Percentiles rank a stretch among this genome's conserved stretches.
These are phyloP conservation scores for Ceratocystiopsis minuta DNA, from an alignment of 2,329 filamentous ascomycete genomes.

Conservation along the genomic window DNA sequence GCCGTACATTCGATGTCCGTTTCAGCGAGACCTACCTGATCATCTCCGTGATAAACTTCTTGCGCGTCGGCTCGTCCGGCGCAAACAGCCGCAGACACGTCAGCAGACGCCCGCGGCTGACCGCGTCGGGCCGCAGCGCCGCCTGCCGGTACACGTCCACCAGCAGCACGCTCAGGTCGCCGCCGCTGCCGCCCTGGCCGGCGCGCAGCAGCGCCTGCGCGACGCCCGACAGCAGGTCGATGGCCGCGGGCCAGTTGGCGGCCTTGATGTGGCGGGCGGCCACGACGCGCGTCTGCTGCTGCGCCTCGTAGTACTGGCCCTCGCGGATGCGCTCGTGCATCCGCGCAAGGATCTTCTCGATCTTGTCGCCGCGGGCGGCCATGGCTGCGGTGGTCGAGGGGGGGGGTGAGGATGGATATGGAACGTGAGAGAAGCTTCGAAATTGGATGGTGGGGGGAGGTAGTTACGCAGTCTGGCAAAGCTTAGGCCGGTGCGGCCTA, in stretches of 20 bases:
- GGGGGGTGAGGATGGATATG: not conserved
- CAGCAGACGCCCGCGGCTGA: slow-evolving; percentile 56
- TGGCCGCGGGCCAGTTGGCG: slow-evolving; percentile 65
- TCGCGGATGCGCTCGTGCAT: slow-evolving; percentile 43
- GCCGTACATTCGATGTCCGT: too few relatives aligned
- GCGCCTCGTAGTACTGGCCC: slow-evolving; percentile 92
- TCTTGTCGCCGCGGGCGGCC: slow-evolving; percentile 24
- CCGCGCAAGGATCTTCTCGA: slow-evolving; percentile 39
- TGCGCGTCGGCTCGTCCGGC: slow-evolving; percentile 70
- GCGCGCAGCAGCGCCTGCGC: slow-evolving; percentile 74
- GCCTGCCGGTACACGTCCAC: slow-evolving; percentile 85
- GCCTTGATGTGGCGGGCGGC: slow-evolving; percentile 86
- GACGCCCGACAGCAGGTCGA: slow-evolving; percentile 72
- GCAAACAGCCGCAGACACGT: slow-evolving; percentile 67
- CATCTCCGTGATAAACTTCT: slow-evolving; percentile 78
- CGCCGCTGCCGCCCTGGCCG: slow-evolving; percentile 83
- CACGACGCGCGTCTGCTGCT: slow-evolving; percentile 93
- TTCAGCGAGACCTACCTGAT: slow-evolving; percentile 58
- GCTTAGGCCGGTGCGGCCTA: not conserved
- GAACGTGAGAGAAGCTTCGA: not conserved
- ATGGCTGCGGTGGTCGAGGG: slow-evolving; percentile 9
- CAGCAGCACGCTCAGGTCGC: slow-evolving; percentile 73
- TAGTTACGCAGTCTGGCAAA: too few relatives aligned
- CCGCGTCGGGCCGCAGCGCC: slow-evolving; percentile 58
- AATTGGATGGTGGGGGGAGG: not conserved